Evolutionary conservation across 2,329 filamentous ascomycete species (phyloP), one percentile per base, ranked within the genome.

Genomic region (Plectosphaerella cucumerina): DNA sequence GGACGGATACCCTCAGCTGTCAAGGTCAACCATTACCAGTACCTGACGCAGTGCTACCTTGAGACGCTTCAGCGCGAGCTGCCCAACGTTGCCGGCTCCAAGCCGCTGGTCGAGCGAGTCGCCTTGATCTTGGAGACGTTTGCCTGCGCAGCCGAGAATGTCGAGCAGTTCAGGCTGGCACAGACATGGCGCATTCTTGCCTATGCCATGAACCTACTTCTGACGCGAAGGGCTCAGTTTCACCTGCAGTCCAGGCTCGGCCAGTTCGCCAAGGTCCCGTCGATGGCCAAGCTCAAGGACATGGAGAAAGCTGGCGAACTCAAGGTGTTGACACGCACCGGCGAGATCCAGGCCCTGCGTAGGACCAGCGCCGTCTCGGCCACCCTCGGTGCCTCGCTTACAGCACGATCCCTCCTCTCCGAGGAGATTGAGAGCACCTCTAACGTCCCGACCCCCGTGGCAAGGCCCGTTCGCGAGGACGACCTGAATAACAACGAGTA

Each of bases 141-240:
- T 58, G 82, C 81, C 3, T 69, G 65, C 21, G 76, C 78, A n/a
- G 80, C 83, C 2, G 81, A 85, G 56, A 69, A 67, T 3, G 75
- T 78, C 18, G 76, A 74, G 31, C 70, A 81, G 45, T 86, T 80
- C 59, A 75, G 83, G 1, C 70, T 86, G 0, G 80, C 83, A 5
- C 83, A 86, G 60, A 84, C 81, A 1, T 86, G 83, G 83, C 76
- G 81, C 26, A 73, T 85, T 12, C 60, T 86, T 18, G 75, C 77
- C 0, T 84, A 80, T 58, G 77, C 77, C 10, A 75, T 83, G 56
- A 67, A 70, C 18, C 63, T 84, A 12, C 68, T 86, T 1, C 69
- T 86, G 2, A 69, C 68, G 15, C 72, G 75, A 26, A 73, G 83
- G 23, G 81, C 78, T 1, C 74, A 80, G 42, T 82, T 80, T 53